A percentile compares a stretch with the other conserved stretches of the same genome.
Evolutionary conservation across 2,329 filamentous ascomycete genomes (phyloP).

Genomic region (Colletotrichum kahawae): DNA sequence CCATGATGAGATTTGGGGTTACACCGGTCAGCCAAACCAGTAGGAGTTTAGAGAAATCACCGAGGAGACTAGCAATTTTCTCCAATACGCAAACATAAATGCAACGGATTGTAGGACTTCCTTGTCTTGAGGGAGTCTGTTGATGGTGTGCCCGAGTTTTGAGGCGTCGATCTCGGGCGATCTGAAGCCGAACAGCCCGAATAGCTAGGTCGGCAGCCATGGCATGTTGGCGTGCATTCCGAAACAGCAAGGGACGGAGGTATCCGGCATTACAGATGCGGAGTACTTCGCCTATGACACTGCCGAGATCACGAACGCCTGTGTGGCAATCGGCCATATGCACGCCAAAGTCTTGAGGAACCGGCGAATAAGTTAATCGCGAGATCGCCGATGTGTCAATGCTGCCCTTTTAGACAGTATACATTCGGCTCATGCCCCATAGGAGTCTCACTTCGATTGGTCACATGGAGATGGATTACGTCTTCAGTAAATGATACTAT

Average conservation of each 20-base stretch:
- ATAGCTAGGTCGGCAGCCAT: background rate
- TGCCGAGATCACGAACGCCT: background rate
- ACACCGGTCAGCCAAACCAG: background rate
- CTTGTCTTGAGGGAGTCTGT: background rate
- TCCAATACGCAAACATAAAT: rapidly evolving
- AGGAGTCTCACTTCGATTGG: background rate
- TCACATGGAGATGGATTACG: background rate
- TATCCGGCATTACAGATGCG: background rate
- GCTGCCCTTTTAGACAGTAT: rapidly evolving
- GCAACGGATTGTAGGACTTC: background rate
- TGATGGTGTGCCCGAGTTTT: rapidly evolving
- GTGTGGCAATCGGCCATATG: rapidly evolving
- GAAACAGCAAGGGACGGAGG: background rate
- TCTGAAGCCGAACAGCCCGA: background rate
- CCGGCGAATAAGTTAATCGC: background rate
- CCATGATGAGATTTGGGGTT: background rate
- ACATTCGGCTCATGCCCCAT: background rate
- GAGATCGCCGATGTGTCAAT: background rate
- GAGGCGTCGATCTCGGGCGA: background rate
- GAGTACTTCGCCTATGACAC: background rate
- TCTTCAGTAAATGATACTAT: background rate
- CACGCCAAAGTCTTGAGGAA: background rate
- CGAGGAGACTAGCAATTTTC: rapidly evolving
- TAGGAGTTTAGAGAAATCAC: background rate
- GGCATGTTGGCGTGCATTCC: background rate